These are phyloP conservation scores for Coccomyxa sp. DNA, from an alignment of 139 green algal genomes.

Conservation along the genomic window DNA sequence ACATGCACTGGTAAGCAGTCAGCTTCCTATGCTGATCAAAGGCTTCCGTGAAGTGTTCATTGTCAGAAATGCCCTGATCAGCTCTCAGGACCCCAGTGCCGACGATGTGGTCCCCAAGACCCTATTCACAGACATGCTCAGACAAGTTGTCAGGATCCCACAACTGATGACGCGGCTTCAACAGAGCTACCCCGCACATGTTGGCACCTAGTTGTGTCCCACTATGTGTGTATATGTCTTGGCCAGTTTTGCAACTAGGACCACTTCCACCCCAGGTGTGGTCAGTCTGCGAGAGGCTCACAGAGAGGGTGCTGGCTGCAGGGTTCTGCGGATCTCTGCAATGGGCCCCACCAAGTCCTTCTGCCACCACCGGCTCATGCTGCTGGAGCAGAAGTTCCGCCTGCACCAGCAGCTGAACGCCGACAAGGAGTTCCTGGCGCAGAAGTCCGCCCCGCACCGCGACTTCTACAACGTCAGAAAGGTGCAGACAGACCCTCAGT, in stretches of 20 bases:
- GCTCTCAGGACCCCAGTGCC: no score
- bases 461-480: slow-evolving; percentile 99
- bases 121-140: no score
- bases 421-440: slow-evolving; percentile 95
- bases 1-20: slow-evolving; percentile 64
- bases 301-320: no score
- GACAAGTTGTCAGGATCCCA: no score
- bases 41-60: neutral
- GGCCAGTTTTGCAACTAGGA: neutral
- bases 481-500: no score
- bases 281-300: no score
- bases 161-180: neutral
- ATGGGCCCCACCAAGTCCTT: slow-evolving; percentile 87
- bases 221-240: neutral
- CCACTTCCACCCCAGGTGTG: no score
- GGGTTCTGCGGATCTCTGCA: slow-evolving; percentile 51
- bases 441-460: slow-evolving; percentile 95
- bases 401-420: slow-evolving; percentile 98
- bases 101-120: no score
- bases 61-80: neutral
- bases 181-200: neutral
- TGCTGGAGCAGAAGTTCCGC: slow-evolving; percentile 98
- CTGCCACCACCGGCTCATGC: slow-evolving; percentile 90
- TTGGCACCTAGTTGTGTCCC: neutral
- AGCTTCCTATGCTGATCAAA: slow-evolving; percentile 12